Base-by-base conservation (phyloP, 257 asterid species). In the Petunia secreta region DNA sequence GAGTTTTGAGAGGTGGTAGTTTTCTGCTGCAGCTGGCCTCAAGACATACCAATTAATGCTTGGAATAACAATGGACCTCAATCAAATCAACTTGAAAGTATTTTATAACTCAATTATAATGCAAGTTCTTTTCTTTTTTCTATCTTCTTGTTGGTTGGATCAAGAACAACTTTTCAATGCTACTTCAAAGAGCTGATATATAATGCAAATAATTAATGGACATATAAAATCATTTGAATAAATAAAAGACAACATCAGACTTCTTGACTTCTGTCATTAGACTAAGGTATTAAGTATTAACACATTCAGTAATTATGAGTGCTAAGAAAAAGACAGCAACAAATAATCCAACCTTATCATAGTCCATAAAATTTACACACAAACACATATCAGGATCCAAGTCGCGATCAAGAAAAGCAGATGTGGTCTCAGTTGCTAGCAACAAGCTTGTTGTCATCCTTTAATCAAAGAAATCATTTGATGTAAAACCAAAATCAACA, bases 41-140 rank as follows among this genome's bases (percentile, higher is more conserved):
- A 69, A 69, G 16, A 25, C 59, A 4, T 25, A 71, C 60, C 60
- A 48, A 71, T 71, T 48, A 71, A 71, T 50, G 77, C 77, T 71
- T 25, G 11, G 10, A 53, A 34, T 46, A 16, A 41, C 40, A 16
- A 41, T 6, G 16, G 77, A 5, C 59, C 69, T 63, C 44, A 37
- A 63, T 8, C 68, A 1, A 63, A 46, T 9, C 4, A 43, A 69
- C 5, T 46, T 16, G 41, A 46, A 8, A 25, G 10, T 71, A 34
- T 48, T 48, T 71, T 50, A 40, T 10, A 48, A 50, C 62, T 11
- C 6, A 73, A 50, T 73, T 34, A 73, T 9, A 44, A 9, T 8
- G 11, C 34, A 14, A 34, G 41, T 4, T 9, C 2, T 66, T 10
- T 3, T 46, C 41, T 69, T 46, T 2, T 16, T 59, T 43, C 15